A percentile compares a stretch with the other conserved stretches of the same genome.
Evolutionary conservation across 345 rosid genomes (phyloP).

Genomic region (Syzygium oleosum): DNA sequence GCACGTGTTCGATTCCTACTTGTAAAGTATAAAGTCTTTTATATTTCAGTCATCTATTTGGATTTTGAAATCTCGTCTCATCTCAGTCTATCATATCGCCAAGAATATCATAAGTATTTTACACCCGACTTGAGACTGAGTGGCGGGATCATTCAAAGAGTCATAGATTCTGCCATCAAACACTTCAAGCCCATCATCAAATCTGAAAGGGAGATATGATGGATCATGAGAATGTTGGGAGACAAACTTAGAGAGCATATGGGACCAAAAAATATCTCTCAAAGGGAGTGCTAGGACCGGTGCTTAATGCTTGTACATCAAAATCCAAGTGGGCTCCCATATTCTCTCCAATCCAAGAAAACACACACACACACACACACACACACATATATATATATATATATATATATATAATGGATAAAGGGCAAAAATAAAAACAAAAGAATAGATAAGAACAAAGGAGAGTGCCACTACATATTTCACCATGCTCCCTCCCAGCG

Average conservation of each 20-base stretch:
- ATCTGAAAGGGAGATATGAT: neutral
- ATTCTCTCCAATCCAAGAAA: neutral
- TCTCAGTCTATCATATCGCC: neutral
- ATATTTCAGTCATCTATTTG: neutral
- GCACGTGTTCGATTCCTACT: neutral
- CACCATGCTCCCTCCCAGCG: neutral
- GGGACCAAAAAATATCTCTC: neutral
- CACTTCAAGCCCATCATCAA: neutral
- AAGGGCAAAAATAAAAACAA: neutral
- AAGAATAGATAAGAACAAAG: neutral
- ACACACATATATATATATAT: no score
- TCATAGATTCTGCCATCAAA: neutral
- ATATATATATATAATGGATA: neutral
- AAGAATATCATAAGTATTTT: neutral
- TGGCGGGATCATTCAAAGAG: neutral
- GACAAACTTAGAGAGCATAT: neutral
- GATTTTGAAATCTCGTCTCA: neutral
- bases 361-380: neutral
- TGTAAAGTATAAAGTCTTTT: neutral
- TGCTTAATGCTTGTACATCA: neutral
- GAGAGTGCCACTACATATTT: neutral
- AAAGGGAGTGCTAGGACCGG: neutral
- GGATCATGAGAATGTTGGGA: neutral
- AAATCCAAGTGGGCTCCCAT: neutral
- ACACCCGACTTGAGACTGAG: neutral